Conservation (phyloP, 164 flowering plant species). For the Piper betle region DNA sequence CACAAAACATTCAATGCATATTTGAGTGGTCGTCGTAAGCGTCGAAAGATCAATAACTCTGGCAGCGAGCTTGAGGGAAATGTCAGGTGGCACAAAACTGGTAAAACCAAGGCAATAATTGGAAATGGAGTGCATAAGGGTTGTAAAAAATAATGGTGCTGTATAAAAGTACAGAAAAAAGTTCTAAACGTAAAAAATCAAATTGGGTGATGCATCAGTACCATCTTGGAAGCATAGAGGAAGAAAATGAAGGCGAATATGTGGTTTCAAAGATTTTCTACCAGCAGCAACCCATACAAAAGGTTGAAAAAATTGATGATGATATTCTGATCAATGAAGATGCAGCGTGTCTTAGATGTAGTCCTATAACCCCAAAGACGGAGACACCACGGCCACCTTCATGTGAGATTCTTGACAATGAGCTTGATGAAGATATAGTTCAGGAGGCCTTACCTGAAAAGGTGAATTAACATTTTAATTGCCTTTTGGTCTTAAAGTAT, state of each 20-base stretch:
- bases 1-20: slow-evolving; percentile 70
- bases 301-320: slow-evolving; percentile 1
- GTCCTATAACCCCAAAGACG: slow-evolving; percentile 21
- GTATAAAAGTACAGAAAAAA: slow-evolving; percentile 40
- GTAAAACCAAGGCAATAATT: slow-evolving; percentile 60
- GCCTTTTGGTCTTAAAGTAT: background rate
- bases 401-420: slow-evolving; percentile 6
- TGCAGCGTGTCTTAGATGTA: slow-evolving; percentile 8
- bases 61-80: slow-evolving; percentile 17
- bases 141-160: slow-evolving; percentile 87
- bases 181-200: slow-evolving; percentile 47
- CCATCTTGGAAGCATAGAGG: slow-evolving; percentile 71
- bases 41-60: slow-evolving; percentile 50
- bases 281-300: slow-evolving; percentile 40
- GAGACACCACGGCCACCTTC: slow-evolving; percentile 16
- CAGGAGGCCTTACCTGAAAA: slow-evolving; percentile 1
- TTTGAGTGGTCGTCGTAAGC: slow-evolving; percentile 78
- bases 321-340: background rate
- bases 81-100: slow-evolving; percentile 97
- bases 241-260: slow-evolving; percentile 59
- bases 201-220: slow-evolving; percentile 96
- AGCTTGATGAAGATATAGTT: slow-evolving; percentile 14
- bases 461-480: background rate
- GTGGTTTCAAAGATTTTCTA: slow-evolving; percentile 72
- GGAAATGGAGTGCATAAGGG: slow-evolving; percentile 70